Evolutionary conservation across 306 rosid genomes (phyloP).

Genomic region (Mucuna pruriens): DNA sequence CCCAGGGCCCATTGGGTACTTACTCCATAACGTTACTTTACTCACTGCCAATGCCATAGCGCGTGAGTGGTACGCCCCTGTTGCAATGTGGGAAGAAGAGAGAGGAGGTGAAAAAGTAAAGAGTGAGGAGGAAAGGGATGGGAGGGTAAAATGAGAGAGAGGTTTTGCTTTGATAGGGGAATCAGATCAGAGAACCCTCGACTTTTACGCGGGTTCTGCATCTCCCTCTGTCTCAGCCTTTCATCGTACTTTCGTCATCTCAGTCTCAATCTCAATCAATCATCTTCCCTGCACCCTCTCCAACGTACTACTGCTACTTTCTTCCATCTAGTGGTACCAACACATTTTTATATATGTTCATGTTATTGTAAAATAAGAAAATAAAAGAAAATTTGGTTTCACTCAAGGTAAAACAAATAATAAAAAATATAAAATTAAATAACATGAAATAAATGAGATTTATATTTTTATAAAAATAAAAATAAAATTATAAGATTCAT

Average conservation of each 20-base stretch:
- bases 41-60: background rate
- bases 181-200: conserved; percentile 43
- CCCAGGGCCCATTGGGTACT: conserved; percentile 29
- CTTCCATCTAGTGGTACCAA: background rate
- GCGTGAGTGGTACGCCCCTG: background rate
- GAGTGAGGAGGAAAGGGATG: background rate
- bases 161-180: no score
- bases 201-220: conserved; percentile 38
- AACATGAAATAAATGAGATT: no score
- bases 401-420: no score
- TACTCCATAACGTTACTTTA: background rate
- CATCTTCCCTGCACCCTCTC: background rate
- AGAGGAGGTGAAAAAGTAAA: background rate
- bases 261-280: conserved; percentile 16
- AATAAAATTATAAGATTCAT: no score
- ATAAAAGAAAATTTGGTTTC: no score
- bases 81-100: background rate
- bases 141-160: background rate
- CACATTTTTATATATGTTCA: background rate
- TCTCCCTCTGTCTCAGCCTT: conserved; percentile 17
- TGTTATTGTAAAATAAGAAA: no score
- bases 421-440: no score
- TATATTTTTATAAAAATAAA: no score
- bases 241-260: conserved; percentile 35
- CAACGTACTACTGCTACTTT: background rate